phyloP scores from a whole-genome alignment of 495 filamentous ascomycete genomes.

The Tuber calosporum region DNA sequence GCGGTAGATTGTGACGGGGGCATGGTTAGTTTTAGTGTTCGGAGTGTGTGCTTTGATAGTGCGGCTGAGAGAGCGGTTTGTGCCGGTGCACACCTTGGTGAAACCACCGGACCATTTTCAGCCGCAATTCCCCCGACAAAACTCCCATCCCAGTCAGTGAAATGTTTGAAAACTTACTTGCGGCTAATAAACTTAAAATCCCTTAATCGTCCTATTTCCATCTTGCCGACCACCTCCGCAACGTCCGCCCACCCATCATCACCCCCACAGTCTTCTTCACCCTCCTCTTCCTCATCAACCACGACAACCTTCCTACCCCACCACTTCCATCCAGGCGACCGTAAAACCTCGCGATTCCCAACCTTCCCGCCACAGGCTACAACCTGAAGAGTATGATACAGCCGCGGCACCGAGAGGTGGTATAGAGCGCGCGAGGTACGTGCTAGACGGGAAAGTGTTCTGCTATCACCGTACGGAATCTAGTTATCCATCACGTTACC shows the following conservation, averaged over 20 bases:
- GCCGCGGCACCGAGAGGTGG: background rate
- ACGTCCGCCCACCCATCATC: background rate
- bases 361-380: background rate
- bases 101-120: background rate
- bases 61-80: background rate
- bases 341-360: background rate
- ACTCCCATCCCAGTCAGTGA: background rate
- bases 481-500: background rate
- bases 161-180: background rate
- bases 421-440: background rate
- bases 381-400: background rate
- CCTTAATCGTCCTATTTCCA: background rate
- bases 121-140: background rate
- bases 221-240: background rate
- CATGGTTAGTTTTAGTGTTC: background rate
- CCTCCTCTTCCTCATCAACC: background rate
- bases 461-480: background rate
- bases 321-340: background rate
- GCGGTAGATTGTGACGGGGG: background rate
- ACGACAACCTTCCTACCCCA: constrained; percentile 1
- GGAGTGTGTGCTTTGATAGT: background rate
- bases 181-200: constrained; percentile 2
- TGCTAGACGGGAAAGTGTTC: background rate
- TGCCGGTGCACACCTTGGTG: background rate
- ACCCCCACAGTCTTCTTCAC: background rate